Evolutionary conservation across 306 rosid species (phyloP).

Genomic region (Sindora glabra): DNA sequence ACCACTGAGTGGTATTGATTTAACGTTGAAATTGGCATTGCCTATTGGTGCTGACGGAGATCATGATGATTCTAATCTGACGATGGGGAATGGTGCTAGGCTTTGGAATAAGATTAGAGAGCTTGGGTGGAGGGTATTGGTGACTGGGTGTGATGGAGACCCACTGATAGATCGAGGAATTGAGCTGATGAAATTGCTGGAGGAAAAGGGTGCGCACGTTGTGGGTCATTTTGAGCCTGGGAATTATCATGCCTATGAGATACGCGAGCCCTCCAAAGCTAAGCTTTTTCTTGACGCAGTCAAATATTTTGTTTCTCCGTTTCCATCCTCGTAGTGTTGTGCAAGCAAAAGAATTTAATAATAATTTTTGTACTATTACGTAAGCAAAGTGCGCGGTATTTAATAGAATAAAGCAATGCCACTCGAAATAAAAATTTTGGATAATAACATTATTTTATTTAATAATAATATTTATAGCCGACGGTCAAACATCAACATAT

Average conservation of each 20-base stretch:
- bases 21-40: conserved; percentile 40
- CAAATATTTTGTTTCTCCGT: conserved; percentile 4
- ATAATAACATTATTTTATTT: too few relatives aligned
- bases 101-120: conserved; percentile 4
- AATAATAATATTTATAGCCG: too few relatives aligned
- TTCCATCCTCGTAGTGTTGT: too few relatives aligned
- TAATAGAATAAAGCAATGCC: too few relatives aligned
- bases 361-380: too few relatives aligned
- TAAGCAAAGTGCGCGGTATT: too few relatives aligned
- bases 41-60: conserved; percentile 40
- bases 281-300: background rate
- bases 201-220: background rate
- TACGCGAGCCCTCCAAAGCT: background rate
- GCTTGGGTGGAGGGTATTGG: conserved; percentile 27
- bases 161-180: conserved; percentile 20
- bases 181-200: conserved; percentile 2
- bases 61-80: conserved; percentile 34
- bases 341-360: too few relatives aligned
- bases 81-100: conserved; percentile 6
- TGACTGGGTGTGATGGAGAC: conserved; percentile 23
- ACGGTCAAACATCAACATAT: too few relatives aligned
- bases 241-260: background rate
- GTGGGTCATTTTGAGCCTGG: conserved; percentile 1
- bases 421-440: too few relatives aligned
- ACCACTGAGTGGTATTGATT: conserved; percentile 19